These are phyloP conservation scores for Artemisia princeps DNA, from an alignment of 140 eudicot species.

Conservation along the genomic window DNA sequence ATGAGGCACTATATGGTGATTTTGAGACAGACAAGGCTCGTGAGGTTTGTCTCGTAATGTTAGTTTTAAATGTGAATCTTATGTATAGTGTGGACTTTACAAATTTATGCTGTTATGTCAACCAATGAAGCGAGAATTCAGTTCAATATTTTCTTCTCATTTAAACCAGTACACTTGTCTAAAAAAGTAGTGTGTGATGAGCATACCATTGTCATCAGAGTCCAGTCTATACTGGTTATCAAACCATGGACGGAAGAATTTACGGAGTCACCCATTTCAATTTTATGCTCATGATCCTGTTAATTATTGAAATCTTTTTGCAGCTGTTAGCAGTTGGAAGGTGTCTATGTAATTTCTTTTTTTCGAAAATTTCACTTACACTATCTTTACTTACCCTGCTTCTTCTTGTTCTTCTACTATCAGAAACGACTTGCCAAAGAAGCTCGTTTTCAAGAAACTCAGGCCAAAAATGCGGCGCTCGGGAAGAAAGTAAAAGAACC, in stretches of 20 bases:
- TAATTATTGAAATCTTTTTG: not conserved
- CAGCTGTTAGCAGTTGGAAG: constrained; percentile 12
- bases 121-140: too few relatives aligned
- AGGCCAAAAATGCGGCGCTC: constrained; percentile 75
- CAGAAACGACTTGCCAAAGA: constrained; percentile 98
- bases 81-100: too few relatives aligned
- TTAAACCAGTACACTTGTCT: not conserved
- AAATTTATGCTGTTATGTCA: too few relatives aligned
- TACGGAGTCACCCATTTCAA: not conserved
- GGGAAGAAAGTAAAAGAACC: constrained; percentile 86
- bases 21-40: constrained; percentile 88
- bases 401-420: constrained; percentile 18
- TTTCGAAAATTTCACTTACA: not conserved
- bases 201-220: not conserved
- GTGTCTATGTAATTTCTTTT: constrained; percentile 6
- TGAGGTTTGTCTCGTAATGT: constrained; percentile 55
- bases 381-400: not conserved
- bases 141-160: not conserved
- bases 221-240: not conserved
- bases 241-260: not conserved
- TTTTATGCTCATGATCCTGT: not conserved
- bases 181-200: not conserved
- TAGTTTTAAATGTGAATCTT: not conserved
- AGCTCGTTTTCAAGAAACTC: constrained; percentile 81
- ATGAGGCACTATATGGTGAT: constrained; percentile 81